Evolutionary conservation across 805 yeast genomes (phyloP), one percentile per base, ranked within the genome.

Genomic region (Wickerhamomyces silvicola): DNA sequence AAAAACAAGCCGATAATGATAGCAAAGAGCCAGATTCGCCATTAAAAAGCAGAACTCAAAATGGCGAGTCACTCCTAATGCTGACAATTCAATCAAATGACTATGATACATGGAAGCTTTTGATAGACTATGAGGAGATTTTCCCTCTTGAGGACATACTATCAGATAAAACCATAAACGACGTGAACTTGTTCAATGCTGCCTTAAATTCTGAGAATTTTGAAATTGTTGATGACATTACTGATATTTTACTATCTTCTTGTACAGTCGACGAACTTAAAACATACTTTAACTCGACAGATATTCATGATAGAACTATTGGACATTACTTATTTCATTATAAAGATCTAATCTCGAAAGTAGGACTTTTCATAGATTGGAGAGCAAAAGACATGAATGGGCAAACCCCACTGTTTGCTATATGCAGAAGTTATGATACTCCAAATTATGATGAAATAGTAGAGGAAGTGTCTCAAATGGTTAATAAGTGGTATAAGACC

Each of bases 381-480:
- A 65, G 62, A 6, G 51, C 57, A 10, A 69, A 68, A 31, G 97
- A 88, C 50, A 40, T 46, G 10, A 74, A 70, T 37, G 74, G 78
- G 0, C 84, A 82, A 44, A 84, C 97, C 0, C 94, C 97, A 0
- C 58, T 90, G 8, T 75, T 81, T 54, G 70, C 85, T 2, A 57
- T 84, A 3, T 76, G 85, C 41, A 60, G 95, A 33, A 75, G 87
- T 41, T 88, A 88, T 55, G 96, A 87, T 52, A 87, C 82, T 42
- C 59, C 72, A 0, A 56, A 75, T 21, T 88, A 87, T 52, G 50
- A 62, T 2, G 48, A 48, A 4, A 48, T 84, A 44, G 57, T 84
- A 5, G 30, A 42, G 12, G 54, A 49, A 10, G 73, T 76, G 0
- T 66, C 81, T 32, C 40, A 49, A 1, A 57, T 66, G 11, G 75